These are phyloP conservation scores for Aegilops bicornis DNA, from an alignment of 176 grass and related monocot species.

Conservation along the genomic window DNA sequence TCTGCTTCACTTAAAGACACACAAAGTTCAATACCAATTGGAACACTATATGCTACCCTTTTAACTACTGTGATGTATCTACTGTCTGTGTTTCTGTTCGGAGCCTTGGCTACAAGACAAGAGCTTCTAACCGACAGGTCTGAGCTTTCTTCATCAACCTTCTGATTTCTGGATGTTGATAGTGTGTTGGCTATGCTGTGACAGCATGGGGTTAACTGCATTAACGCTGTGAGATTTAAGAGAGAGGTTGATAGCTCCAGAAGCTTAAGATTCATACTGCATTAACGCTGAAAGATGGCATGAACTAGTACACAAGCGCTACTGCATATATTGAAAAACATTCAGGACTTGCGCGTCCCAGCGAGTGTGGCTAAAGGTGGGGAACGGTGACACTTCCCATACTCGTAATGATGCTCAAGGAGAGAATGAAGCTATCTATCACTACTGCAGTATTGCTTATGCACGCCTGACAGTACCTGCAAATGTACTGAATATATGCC, in stretches of 20 bases:
- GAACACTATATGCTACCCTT: constrained; percentile 77
- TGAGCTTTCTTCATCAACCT: constrained; percentile 20
- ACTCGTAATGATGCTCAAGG: background rate
- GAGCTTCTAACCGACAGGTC: constrained; percentile 87
- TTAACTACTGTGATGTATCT: constrained; percentile 75
- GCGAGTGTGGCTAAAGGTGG: background rate
- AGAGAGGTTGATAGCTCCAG: background rate
- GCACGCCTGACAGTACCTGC: background rate
- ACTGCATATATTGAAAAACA: background rate
- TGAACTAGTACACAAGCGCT: background rate
- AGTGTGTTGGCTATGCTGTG: background rate
- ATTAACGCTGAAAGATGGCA: background rate
- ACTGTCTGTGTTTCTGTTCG: constrained; percentile 79
- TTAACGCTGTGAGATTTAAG: background rate
- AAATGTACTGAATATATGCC: background rate
- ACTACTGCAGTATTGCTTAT: background rate
- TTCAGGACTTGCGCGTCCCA: background rate
- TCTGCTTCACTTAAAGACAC: constrained; percentile 96
- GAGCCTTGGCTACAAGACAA: constrained; percentile 88
- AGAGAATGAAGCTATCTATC: background rate
- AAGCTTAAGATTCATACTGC: background rate
- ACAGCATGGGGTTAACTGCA: too few species aligned
- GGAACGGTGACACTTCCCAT: background rate
- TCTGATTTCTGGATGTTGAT: background rate
- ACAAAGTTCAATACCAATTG: constrained; percentile 85